Evolutionary conservation across 768 basidiomycete genomes (phyloP).

Genomic region (Boletus pseudo-olivaceus): DNA sequence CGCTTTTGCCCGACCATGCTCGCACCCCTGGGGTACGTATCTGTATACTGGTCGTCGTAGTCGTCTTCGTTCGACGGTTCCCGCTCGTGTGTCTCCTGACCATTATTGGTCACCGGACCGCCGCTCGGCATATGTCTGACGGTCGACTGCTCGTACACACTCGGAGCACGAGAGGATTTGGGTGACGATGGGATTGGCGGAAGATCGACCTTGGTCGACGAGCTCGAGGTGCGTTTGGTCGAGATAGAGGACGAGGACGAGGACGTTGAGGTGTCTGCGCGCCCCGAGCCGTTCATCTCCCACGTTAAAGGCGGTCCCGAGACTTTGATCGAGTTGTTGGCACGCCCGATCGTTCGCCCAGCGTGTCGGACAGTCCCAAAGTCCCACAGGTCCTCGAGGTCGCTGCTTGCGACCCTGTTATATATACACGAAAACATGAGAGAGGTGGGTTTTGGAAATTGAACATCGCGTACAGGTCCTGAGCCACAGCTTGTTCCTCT

Average conservation of each 20-base stretch:
- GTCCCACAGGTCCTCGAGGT: conserved; percentile 90
- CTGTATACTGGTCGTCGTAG: conserved; percentile 55
- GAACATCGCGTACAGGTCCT: conserved; percentile 56
- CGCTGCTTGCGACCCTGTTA: conserved; percentile 50
- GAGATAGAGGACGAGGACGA: conserved; percentile 38
- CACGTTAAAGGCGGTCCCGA: conserved; percentile 74
- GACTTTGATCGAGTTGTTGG: conserved; percentile 50
- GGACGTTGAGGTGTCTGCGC: conserved; percentile 32
- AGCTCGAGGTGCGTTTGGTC: conserved; percentile 31
- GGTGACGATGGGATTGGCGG: conserved; percentile 52
- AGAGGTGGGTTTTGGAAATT: background rate
- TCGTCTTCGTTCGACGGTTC: conserved; percentile 65
- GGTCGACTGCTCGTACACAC: conserved; percentile 58
- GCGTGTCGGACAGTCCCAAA: conserved; percentile 92
- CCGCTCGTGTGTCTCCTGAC: conserved; percentile 36
- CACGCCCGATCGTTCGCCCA: conserved; percentile 65
- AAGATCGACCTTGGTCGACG: conserved; percentile 57
- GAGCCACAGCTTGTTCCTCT: conserved; percentile 56
- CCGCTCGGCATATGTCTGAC: conserved; percentile 54
- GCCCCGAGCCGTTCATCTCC: conserved; percentile 64
- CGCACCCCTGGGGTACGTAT: conserved; percentile 45
- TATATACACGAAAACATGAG: background rate
- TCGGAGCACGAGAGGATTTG: conserved; percentile 33
- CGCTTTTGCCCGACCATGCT: conserved; percentile 36
- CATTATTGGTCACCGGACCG: conserved; percentile 15